Conservation (phyloP, 176 grass and related monocot species). For the Oropetium thomaeum region DNA sequence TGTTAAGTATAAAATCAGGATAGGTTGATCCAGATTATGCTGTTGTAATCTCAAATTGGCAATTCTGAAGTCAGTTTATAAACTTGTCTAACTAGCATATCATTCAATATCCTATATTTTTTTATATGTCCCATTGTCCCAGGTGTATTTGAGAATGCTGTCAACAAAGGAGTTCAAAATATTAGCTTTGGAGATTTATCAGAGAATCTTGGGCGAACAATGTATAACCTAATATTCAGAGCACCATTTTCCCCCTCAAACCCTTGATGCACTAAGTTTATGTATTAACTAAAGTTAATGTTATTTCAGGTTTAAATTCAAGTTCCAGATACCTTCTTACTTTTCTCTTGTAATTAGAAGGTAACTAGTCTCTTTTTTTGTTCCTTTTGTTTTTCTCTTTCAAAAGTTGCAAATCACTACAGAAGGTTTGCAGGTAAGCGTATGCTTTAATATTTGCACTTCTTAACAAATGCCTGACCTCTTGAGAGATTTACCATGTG, state of each 20-base stretch:
- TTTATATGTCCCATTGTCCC: slow-evolving; percentile 43
- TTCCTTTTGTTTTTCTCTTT: not conserved
- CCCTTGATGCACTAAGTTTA: not conserved
- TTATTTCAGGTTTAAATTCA: slow-evolving; percentile 93
- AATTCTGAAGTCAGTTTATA: not conserved
- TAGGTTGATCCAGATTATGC: not conserved
- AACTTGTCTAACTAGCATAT: not conserved
- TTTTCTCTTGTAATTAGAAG: slow-evolving; percentile 98
- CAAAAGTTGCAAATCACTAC: slow-evolving; percentile 7
- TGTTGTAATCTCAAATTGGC: not conserved
- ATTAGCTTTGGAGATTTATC: slow-evolving; percentile 98
- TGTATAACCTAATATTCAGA: slow-evolving; percentile 53
- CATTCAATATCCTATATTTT: slow-evolving; percentile 9
- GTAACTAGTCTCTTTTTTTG: slow-evolving; percentile 35
- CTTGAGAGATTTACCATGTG: not conserved
- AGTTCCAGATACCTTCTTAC: slow-evolving; percentile 96
- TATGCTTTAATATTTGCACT: not conserved
- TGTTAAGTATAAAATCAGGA: slow-evolving; percentile 14
- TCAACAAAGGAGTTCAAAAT: slow-evolving; percentile 87
- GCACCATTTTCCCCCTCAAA: not conserved
- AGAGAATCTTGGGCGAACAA: slow-evolving; percentile 91
- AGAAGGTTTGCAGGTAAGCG: not conserved
- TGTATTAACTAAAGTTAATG: slow-evolving; percentile 28
- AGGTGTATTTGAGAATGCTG: slow-evolving; percentile 98
- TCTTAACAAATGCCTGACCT: not conserved